A percentile compares a stretch with the other conserved stretches of the same genome.
These are phyloP conservation scores for Alternaria metachromatica DNA, from an alignment of 2,329 filamentous ascomycete genomes.

Conservation along the genomic window DNA sequence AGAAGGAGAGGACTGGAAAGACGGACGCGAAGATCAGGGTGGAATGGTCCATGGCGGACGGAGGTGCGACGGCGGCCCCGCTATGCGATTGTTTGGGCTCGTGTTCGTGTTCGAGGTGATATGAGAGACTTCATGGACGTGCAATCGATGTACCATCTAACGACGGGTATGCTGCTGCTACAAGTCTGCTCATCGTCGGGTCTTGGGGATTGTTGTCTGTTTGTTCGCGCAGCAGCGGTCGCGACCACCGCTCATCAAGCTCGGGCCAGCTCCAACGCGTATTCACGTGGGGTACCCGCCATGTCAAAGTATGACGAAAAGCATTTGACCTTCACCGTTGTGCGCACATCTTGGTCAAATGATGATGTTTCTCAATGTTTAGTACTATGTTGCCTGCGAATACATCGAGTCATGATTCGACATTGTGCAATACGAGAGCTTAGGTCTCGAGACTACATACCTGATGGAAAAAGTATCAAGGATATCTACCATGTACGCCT, in stretches of 20 bases:
- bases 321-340: not conserved
- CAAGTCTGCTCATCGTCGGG: not conserved
- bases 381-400: constrained; percentile 11
- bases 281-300: constrained; percentile 20
- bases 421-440: not conserved
- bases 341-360: not conserved
- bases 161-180: not conserved
- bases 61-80: constrained; percentile 27
- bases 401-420: not conserved
- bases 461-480: constrained; percentile 13
- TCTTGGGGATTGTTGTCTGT: constrained; percentile 1
- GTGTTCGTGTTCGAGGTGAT: not conserved
- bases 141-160: not conserved
- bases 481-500: constrained; percentile 26
- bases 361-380: not conserved
- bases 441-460: constrained; percentile 2
- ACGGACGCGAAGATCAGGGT: constrained; percentile 53
- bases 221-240: constrained; percentile 4
- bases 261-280: constrained; percentile 16
- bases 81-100: constrained; percentile 17
- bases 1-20: constrained; percentile 51
- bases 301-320: not conserved
- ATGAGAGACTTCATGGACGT: constrained; percentile 1
- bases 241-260: constrained; percentile 12
- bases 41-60: constrained; percentile 43